These are phyloP conservation scores for Boletus rubroflammeus DNA, from an alignment of 768 basidiomycete genomes.

Conservation along the genomic window DNA sequence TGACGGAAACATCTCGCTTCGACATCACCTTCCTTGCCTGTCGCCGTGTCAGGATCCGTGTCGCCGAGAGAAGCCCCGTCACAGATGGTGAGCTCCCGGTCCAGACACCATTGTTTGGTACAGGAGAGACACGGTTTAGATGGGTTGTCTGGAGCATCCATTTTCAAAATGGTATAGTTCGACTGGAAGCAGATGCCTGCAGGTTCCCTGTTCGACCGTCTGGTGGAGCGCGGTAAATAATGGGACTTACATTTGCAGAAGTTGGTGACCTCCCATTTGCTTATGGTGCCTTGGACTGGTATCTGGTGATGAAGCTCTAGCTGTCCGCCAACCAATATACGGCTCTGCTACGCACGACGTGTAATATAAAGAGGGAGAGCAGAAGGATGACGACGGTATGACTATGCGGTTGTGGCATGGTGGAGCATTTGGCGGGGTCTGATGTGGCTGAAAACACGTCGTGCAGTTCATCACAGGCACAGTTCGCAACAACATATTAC, in stretches of 20 bases:
- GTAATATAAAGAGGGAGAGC: constrained; percentile 14
- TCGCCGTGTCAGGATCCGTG: constrained; percentile 87
- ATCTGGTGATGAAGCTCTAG: constrained; percentile 29
- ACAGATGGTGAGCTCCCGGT: constrained; percentile 85
- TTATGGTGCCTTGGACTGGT: constrained; percentile 43
- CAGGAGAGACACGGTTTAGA: constrained; percentile 90
- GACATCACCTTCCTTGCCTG: constrained; percentile 93
- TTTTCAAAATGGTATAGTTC: constrained; percentile 81
- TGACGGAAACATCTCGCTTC: constrained; percentile 94
- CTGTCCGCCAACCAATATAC: neutral
- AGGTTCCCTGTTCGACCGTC: constrained; percentile 6
- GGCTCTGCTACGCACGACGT: constrained; percentile 26
- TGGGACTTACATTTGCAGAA: constrained; percentile 77
- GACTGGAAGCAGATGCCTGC: constrained; percentile 88
- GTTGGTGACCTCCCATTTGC: constrained; percentile 86
- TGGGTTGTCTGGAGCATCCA: constrained; percentile 78
- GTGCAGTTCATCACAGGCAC: neutral
- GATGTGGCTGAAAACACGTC: constrained; percentile 17
- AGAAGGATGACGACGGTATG: constrained; percentile 13
- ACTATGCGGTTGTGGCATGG: constrained; percentile 18
- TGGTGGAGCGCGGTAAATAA: neutral
- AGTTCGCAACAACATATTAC: constrained; percentile 8
- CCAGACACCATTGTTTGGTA: constrained; percentile 93
- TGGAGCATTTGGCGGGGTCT: neutral
- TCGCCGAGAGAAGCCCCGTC: constrained; percentile 79